Evolutionary conservation across 768 basidiomycete genomes (phyloP), one percentile per base, ranked within the genome.

Genomic region (Kwoniella europaea): DNA sequence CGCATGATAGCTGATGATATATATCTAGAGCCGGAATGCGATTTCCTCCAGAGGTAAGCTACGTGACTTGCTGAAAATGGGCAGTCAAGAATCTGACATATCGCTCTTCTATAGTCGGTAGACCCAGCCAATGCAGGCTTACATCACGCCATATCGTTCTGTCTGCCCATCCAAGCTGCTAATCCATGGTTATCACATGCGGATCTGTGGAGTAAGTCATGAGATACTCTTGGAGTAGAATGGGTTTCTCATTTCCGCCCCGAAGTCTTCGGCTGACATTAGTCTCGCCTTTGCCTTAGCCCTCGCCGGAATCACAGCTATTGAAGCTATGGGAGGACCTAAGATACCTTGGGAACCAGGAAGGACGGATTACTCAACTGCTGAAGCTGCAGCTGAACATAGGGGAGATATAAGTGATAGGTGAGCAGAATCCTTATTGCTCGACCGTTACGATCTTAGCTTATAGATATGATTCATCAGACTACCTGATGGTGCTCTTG

Each of bases 181-280:
- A 82, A 83, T 67, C 77, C 82, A 0, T 84, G 83, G 83, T 79
- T 84, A 43, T 76, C 82, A 0, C 79, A 82, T 59, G 59, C 82
- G 10, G 83, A 84, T 63, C 68, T 82, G 22, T 82, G 82, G 82
- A 81, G 75, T 78, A 24, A 69, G 76, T 73, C n/a, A 35, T 57
- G 2, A 1, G 77, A 82, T 59, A 60, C 80, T 10, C 82, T 18
- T 82, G 79, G 80, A 79, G 71, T 76, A 29, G 63, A 74, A 71
- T 13, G 7, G 27, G 41, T 57, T 20, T 44, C 29, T 42, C n/a
- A n/a, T n/a, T n/a, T n/a, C n/a, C n/a, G n/a, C n/a, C n/a, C n/a
- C n/a, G n/a, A n/a, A n/a, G n/a, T n/a, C n/a, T n/a, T n/a, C n/a
- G n/a, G n/a, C n/a, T n/a, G n/a, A n/a, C n/a, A n/a, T n/a, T n/a